Evolutionary conservation across 2,329 filamentous ascomycete genomes (phyloP), one percentile per base, ranked within the genome.

Genomic region (Penicillium sp.): DNA sequence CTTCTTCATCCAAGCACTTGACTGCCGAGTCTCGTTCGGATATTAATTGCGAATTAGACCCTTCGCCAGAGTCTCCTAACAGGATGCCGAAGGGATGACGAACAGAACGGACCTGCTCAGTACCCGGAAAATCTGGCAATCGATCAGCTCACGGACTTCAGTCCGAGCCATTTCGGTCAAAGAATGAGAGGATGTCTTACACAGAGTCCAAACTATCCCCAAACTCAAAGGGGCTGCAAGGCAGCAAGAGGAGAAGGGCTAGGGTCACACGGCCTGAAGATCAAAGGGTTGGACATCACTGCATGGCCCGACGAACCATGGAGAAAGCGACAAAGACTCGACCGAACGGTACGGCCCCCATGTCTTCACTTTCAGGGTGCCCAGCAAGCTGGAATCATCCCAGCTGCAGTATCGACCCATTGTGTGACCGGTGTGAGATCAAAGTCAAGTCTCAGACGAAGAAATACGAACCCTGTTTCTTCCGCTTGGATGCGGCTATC

Each of bases 281-380:
- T 61, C 54, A 21, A 31, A 21, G 7, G 51, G 60, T 71, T 68
- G 64, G 66, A 71, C 66, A 70, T 56, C 65, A 65, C 41, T 69
- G 67, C 67, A 69, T 70, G 60, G 54, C 53, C 57, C 54, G 52
- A 59, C 58, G 48, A 57, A 65, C 57, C 50, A 55, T 52, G 55
- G 55, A 53, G 45, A 53, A 56, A 41, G 43, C 39, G 45, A 52
- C 52, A 52, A 48, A 38, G 42, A 51, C 42, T 54, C 29, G 21
- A 50, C 49, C 41, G 39, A 57, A 39, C 26, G 36, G 21, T 52
- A 53, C 18, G 36, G 43, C 42, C 48, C 42, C 47, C 38, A 60
- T 55, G 42, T 45, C 28, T 51, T 53, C 50, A 45, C 41, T 45
- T 44, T 53, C 53, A 55, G 49, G 49, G 49, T 48, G 26, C 42